These are phyloP conservation scores for Jaapia argillacea DNA, from an alignment of 768 basidiomycete species.

Conservation along the genomic window DNA sequence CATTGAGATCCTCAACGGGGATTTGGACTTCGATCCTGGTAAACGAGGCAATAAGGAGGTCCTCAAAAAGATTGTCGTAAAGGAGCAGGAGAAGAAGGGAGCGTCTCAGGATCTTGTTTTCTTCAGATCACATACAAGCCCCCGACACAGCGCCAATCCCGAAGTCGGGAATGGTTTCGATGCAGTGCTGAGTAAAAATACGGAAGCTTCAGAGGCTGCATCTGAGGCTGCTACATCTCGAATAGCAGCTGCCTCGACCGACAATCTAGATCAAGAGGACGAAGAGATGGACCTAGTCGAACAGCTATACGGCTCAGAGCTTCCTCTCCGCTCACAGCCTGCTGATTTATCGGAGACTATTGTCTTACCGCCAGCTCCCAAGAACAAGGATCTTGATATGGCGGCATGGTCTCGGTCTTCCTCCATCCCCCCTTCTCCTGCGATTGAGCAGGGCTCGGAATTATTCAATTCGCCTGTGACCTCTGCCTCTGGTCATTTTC, in stretches of 20 bases:
- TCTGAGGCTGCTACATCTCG: neutral
- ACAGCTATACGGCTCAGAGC: conserved; percentile 79
- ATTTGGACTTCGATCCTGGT: conserved; percentile 86
- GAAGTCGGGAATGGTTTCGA: conserved; percentile 1
- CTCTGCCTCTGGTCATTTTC: neutral
- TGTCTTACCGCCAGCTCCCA: conserved; percentile 69
- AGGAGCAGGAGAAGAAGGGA: conserved; percentile 52
- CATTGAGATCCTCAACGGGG: conserved; percentile 82
- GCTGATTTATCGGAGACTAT: conserved; percentile 82
- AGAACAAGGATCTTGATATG: conserved; percentile 85
- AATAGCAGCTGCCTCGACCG: conserved; percentile 1
- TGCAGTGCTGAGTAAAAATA: neutral
- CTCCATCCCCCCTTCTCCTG: conserved; percentile 39
- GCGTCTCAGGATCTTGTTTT: conserved; percentile 42
- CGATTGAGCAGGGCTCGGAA: conserved; percentile 15
- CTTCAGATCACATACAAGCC: conserved; percentile 11
- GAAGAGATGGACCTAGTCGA: conserved; percentile 97
- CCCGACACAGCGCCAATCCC: conserved; percentile 10
- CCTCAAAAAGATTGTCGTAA: conserved; percentile 63
- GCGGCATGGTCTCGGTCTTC: conserved; percentile 64
- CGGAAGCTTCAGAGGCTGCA: neutral
- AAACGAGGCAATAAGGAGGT: conserved; percentile 81
- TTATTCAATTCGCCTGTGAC: neutral
- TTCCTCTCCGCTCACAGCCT: conserved; percentile 56
- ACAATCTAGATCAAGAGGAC: conserved; percentile 29